These are phyloP conservation scores for Boletellus ananas DNA, from an alignment of 768 basidiomycete species.

Conservation along the genomic window DNA sequence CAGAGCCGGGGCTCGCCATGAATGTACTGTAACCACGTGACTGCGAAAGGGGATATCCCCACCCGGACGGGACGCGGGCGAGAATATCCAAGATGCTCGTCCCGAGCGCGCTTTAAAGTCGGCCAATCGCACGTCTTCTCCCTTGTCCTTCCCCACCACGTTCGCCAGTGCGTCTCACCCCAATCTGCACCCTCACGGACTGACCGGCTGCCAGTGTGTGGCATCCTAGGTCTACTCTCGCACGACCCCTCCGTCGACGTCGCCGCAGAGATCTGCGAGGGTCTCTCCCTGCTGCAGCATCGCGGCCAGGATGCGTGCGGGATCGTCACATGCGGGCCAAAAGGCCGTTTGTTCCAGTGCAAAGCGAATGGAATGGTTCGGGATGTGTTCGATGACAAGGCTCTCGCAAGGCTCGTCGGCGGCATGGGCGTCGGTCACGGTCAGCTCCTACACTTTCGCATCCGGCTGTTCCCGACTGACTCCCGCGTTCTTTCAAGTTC, in stretches of 20 bases:
- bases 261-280: constrained; percentile 89
- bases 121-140: constrained; percentile 1
- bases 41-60: not conserved
- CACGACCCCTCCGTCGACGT: constrained; percentile 73
- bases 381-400: constrained; percentile 85
- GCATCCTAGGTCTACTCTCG: constrained; percentile 83
- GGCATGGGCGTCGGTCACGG: constrained; percentile 99
- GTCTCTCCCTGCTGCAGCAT: constrained; percentile 93
- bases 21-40: not conserved
- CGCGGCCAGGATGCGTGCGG: constrained; percentile 98
- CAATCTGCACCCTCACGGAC: not conserved
- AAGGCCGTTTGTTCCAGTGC: constrained; percentile 95
- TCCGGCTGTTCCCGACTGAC: constrained; percentile 4
- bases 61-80: too few species aligned
- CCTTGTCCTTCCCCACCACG: constrained; percentile 4
- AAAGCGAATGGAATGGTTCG: constrained; percentile 99
- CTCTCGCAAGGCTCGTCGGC: constrained; percentile 75
- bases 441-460: constrained; percentile 33
- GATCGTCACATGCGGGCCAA: constrained; percentile 91
- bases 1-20: not conserved
- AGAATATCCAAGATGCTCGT: too few species aligned
- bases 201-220: constrained; percentile 63
- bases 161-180: constrained; percentile 27
- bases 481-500: constrained; percentile 48
- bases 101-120: not conserved